phyloP scores from a whole-genome alignment of 768 basidiomycete species.

The Cystofilobasidium capitatum region DNA sequence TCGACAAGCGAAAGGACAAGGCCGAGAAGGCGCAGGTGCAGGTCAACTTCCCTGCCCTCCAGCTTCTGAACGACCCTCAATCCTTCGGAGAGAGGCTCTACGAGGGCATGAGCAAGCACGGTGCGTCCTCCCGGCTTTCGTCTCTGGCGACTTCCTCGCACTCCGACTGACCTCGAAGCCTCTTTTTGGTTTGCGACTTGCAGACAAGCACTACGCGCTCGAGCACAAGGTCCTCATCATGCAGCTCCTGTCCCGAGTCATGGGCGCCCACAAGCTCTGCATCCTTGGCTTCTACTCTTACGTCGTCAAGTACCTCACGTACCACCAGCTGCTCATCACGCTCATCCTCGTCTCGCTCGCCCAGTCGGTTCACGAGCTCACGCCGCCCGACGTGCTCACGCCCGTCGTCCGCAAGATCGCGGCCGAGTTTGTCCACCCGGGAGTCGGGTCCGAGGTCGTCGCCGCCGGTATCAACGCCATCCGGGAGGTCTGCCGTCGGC shows the following conservation, averaged over 20 bases:
- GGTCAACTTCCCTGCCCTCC: slow-evolving; percentile 78
- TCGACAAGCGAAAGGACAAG: slow-evolving; percentile 39
- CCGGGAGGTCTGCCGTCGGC: slow-evolving; percentile 82
- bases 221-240: slow-evolving; percentile 96
- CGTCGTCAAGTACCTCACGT: slow-evolving; percentile 75
- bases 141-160: not conserved
- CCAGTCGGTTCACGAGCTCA: slow-evolving; percentile 87
- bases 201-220: slow-evolving; percentile 86
- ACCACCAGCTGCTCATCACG: slow-evolving; percentile 85
- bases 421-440: slow-evolving; percentile 92
- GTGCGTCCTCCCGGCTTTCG: slow-evolving; percentile 30
- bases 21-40: slow-evolving; percentile 34
- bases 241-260: slow-evolving; percentile 89
- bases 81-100: slow-evolving; percentile 90
- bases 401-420: slow-evolving; percentile 87
- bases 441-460: slow-evolving; percentile 88
- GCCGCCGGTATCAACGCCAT: slow-evolving; percentile 95
- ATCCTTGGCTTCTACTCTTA: slow-evolving; percentile 93
- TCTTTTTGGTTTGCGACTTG: not conserved
- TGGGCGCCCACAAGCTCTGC: slow-evolving; percentile 84
- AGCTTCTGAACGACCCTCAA: slow-evolving; percentile 89
- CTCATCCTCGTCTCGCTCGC: slow-evolving; percentile 87
- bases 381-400: slow-evolving; percentile 80
- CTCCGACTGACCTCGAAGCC: not conserved
- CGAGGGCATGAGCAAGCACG: slow-evolving; percentile 63